Evolutionary conservation across 2,329 filamentous ascomycete genomes (phyloP).

Genomic region (Ophiostoma tasmaniense): DNA sequence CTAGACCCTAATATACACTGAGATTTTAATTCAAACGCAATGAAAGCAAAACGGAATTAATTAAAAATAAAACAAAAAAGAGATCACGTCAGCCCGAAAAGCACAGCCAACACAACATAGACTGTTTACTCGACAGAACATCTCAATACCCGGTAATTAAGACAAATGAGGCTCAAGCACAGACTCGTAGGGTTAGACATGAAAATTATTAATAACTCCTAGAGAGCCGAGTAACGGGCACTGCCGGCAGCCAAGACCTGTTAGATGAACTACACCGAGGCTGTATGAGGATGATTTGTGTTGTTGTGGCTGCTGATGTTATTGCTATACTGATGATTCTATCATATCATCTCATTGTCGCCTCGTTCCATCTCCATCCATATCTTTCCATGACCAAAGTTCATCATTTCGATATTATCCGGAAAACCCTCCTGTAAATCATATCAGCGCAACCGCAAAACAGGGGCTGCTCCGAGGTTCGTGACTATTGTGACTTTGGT

Average conservation of each 20-base stretch:
- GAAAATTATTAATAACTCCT: neutral
- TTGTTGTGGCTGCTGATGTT: neutral
- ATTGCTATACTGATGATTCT: neutral
- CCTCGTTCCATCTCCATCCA: neutral
- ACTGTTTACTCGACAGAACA: neutral
- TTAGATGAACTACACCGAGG: neutral
- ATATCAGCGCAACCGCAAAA: neutral
- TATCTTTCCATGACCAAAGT: neutral
- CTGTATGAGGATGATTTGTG: neutral
- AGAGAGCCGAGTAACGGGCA: neutral
- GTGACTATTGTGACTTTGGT: neutral
- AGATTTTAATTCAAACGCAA: too few relatives aligned
- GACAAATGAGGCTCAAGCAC: neutral
- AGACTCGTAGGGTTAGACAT: neutral
- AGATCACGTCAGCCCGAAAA: neutral
- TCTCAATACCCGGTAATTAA: neutral
- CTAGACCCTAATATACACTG: too few relatives aligned
- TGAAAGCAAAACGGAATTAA: too few relatives aligned
- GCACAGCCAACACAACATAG: neutral
- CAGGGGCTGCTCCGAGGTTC: neutral
- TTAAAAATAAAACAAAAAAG: neutral
- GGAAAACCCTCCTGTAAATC: neutral
- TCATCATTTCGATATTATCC: neutral
- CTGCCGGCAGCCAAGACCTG: conserved; percentile 1
- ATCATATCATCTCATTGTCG: neutral